A percentile compares a stretch with the other conserved stretches of the same genome.
Conservation (phyloP, 306 rosid genomes). For the Quercus engelmannii region DNA sequence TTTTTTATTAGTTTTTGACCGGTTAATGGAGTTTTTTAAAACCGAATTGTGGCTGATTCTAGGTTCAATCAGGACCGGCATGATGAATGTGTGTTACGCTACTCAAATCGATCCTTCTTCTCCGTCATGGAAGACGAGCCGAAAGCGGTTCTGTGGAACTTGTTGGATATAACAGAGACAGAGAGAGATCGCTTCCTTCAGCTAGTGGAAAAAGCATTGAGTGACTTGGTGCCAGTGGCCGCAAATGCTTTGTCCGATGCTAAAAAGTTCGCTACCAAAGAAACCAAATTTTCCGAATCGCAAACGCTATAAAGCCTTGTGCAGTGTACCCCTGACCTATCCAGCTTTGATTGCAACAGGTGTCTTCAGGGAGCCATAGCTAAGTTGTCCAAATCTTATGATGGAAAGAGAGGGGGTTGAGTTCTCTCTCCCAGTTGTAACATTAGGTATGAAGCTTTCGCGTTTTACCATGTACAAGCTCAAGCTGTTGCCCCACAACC, state of each 20-base stretch:
- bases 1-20: too few species aligned
- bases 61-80: too few species aligned
- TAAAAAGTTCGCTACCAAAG: background rate
- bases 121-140: background rate
- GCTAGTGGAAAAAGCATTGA: too few species aligned
- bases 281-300: background rate
- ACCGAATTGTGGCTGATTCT: too few species aligned
- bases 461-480: background rate
- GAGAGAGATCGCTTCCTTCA: too few species aligned
- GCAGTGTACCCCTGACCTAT: conserved; percentile 31
- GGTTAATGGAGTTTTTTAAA: too few species aligned
- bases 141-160: too few species aligned
- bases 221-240: too few species aligned
- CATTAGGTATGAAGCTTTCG: background rate
- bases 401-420: background rate
- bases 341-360: background rate
- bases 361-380: background rate
- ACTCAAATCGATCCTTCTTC: conserved; percentile 30
- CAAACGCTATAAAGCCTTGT: background rate
- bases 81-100: conserved; percentile 34
- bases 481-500: too few species aligned
- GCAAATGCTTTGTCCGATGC: background rate
- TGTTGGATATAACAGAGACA: too few species aligned
- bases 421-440: conserved; percentile 7
- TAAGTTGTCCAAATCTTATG: background rate